These are phyloP conservation scores for Talaromyces sp. DNA, from an alignment of 2,329 filamentous ascomycete genomes.

Conservation along the genomic window DNA sequence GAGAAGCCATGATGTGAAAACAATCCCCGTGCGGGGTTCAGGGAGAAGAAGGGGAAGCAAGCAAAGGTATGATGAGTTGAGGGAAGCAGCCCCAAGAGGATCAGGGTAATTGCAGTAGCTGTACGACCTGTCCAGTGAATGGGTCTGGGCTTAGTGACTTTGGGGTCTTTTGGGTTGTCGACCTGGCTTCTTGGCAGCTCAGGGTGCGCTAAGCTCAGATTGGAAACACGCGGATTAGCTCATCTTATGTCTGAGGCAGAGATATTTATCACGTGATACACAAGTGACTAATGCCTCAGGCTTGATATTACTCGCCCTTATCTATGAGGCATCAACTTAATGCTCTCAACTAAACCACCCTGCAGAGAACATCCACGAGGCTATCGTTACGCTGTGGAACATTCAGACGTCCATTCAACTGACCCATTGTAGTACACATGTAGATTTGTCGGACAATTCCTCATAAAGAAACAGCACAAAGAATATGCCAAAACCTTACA, in stretches of 20 bases:
- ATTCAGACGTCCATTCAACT: too few relatives aligned
- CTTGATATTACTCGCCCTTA: too few relatives aligned
- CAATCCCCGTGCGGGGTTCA: slow-evolving; percentile 49
- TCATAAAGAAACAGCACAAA: too few relatives aligned
- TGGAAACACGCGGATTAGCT: neutral
- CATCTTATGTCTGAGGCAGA: neutral
- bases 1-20: slow-evolving; percentile 59
- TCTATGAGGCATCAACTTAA: too few relatives aligned
- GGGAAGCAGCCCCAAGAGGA: slow-evolving; percentile 1
- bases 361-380: too few relatives aligned
- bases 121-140: neutral
- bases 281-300: too few relatives aligned
- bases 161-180: slow-evolving; percentile 14
- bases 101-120: neutral
- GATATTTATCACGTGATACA: neutral
- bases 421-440: too few relatives aligned
- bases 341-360: too few relatives aligned
- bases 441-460: too few relatives aligned
- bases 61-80: slow-evolving; percentile 1
- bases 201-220: slow-evolving; percentile 14
- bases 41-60: slow-evolving; percentile 17
- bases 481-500: too few relatives aligned
- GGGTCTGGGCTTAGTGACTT: slow-evolving; percentile 28
- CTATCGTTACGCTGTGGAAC: too few relatives aligned
- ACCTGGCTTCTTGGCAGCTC: slow-evolving; percentile 31